Conservation (phyloP, 169 alveolate genomes). For the Cryptosporidium baileyi region DNA sequence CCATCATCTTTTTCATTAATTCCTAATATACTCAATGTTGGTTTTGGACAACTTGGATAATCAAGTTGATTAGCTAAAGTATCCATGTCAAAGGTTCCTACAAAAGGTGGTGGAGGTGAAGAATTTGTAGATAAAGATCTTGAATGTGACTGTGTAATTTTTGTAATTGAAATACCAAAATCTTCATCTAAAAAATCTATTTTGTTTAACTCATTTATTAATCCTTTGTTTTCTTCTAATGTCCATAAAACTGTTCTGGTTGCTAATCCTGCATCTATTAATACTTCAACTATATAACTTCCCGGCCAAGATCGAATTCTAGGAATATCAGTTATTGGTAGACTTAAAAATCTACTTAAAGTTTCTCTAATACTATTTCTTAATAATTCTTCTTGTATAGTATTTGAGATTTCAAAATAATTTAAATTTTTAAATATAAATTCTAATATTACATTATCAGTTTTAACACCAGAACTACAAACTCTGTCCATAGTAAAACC, state of each 20-base stretch:
- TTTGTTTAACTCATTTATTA: conserved; percentile 1
- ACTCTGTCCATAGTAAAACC: conserved; percentile 62
- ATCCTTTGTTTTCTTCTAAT: conserved; percentile 2
- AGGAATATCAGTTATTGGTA: conserved; percentile 48
- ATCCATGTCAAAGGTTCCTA: conserved; percentile 66
- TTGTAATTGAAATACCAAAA: conserved; percentile 18
- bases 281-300: conserved; percentile 44
- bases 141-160: conserved; percentile 13
- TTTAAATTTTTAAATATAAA: conserved; percentile 19
- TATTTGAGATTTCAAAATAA: conserved; percentile 53
- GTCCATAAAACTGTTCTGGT: conserved; percentile 32
- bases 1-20: conserved; percentile 20
- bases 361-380: conserved; percentile 41
- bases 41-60: conserved; percentile 52
- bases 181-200: conserved; percentile 2
- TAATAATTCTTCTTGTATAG: conserved; percentile 40
- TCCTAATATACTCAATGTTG: neutral
- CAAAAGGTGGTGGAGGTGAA: conserved; percentile 58
- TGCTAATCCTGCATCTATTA: conserved; percentile 52
- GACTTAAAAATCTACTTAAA: conserved; percentile 5
- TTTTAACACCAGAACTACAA: conserved; percentile 60
- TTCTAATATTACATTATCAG: conserved; percentile 26
- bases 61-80: conserved; percentile 31
- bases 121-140: conserved; percentile 24
- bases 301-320: conserved; percentile 69